Percentiles rank a stretch among this genome's conserved stretches.
These are phyloP conservation scores for Mycena rebaudengoi DNA, from an alignment of 768 basidiomycete genomes.

Conservation along the genomic window DNA sequence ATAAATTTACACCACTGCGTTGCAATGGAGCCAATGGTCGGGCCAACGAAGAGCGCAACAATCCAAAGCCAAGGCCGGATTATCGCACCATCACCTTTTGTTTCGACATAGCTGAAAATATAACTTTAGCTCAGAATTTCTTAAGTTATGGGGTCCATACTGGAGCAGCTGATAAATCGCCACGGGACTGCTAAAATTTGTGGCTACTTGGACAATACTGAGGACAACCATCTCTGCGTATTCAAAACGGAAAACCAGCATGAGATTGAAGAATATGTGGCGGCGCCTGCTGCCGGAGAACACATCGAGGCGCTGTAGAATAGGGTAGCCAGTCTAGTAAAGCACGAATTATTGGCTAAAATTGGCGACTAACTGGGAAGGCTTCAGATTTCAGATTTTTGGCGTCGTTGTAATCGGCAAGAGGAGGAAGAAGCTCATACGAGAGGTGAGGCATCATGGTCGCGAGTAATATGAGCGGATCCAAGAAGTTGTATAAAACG, in stretches of 20 bases:
- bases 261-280: slow-evolving; percentile 59
- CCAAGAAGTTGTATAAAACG: slow-evolving; percentile 9
- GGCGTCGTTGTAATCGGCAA: slow-evolving; percentile 4
- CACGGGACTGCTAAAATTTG: slow-evolving; percentile 47
- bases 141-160: slow-evolving; percentile 33
- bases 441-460: slow-evolving; percentile 9
- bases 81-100: slow-evolving; percentile 52
- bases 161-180: slow-evolving; percentile 52
- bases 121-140: background rate
- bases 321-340: too few relatives aligned
- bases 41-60: slow-evolving; percentile 55
- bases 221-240: slow-evolving; percentile 39
- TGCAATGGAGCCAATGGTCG: slow-evolving; percentile 50
- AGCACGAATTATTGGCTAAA: too few relatives aligned
- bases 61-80: slow-evolving; percentile 80
- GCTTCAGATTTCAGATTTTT: background rate
- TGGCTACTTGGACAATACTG: slow-evolving; percentile 36
- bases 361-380: background rate
- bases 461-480: slow-evolving; percentile 10
- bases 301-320: slow-evolving; percentile 38
- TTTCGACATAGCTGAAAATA: slow-evolving; percentile 63
- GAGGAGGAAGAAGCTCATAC: slow-evolving; percentile 21
- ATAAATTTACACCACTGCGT: slow-evolving; percentile 65
- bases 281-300: slow-evolving; percentile 47
- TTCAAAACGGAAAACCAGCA: slow-evolving; percentile 48